Percentiles rank a stretch among this genome's conserved stretches.
Evolutionary conservation across 805 yeast species (phyloP).

Genomic region (Metschnikowia rubicola): DNA sequence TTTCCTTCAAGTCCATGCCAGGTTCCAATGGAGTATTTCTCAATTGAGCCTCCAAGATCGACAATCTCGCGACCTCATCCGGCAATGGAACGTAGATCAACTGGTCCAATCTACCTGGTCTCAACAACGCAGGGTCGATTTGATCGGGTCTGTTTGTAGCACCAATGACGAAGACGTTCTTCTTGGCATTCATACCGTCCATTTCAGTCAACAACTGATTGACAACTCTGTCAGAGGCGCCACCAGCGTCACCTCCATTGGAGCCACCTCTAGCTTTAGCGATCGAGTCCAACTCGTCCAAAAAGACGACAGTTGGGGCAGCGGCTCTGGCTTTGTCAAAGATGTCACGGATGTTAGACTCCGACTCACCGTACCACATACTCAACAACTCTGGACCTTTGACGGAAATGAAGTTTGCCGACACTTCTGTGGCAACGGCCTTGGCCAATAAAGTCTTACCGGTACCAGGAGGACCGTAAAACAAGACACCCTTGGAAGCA

Average conservation of each 20-base stretch:
- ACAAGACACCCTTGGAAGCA: conserved; percentile 96
- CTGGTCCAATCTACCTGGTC: conserved; percentile 99
- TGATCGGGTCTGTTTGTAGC: conserved; percentile 99
- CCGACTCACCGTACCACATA: conserved; percentile 99
- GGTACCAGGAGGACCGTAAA: conserved; percentile 99
- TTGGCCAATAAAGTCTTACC: conserved; percentile 98
- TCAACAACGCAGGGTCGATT: conserved; percentile 95
- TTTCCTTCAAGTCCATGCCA: conserved; percentile 81
- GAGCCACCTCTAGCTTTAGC: conserved; percentile 93
- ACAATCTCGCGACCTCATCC: conserved; percentile 89
- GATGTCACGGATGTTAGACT: conserved; percentile 94
- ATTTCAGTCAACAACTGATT: conserved; percentile 94
- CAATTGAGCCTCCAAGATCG: conserved; percentile 91
- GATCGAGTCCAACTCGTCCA: conserved; percentile 97
- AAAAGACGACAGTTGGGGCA: conserved; percentile 97
- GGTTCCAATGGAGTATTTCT: conserved; percentile 99
- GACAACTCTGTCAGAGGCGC: conserved; percentile 94
- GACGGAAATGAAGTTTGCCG: conserved; percentile 96
- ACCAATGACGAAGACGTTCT: conserved; percentile 97
- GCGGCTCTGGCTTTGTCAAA: conserved; percentile 99
- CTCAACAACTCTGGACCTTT: conserved; percentile 95
- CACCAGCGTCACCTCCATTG: conserved; percentile 71
- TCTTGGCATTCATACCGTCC: conserved; percentile 99
- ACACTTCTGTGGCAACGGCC: conserved; percentile 98
- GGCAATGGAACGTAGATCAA: conserved; percentile 98